Base-by-base conservation (phyloP, 129 eudicot species). In the Erigeron canadensis region DNA sequence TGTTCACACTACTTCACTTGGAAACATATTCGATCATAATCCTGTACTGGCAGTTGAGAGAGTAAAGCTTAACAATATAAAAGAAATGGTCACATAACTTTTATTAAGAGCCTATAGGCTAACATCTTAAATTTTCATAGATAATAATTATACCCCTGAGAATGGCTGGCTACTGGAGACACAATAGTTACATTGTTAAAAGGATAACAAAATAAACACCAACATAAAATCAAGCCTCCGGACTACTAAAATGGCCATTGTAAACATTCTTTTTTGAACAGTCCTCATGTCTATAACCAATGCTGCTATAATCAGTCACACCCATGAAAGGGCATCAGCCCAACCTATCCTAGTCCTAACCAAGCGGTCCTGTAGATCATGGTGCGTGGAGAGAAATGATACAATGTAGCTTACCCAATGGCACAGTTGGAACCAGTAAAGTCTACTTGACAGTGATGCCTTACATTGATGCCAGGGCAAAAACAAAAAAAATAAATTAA, bases 371-470 rank as follows among this genome's bases (percentile, higher is more conserved):
- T 5, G 28, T 65, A 51, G 53, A 65, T 53, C 70, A 38, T 65
- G 54, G 55, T 65, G 38, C 6, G 54, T 53, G 18, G 54, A 15
- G 7, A n/a, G 43, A 65, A 65, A 56, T 11, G 17, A n/a, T 1
- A 18, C 22, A 56, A 56, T 56, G 62, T 19, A 56, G 22, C 62
- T 56, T 56, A 19, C 62, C 19, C 38, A 10, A 7, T 56, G 62
- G 23, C 62, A 56, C 56, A n/a, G 64, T 70, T 42, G 11, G 47
- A 72, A 63, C 40, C 21, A 73, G 63, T 51, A 71, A 57, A 72
- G 58, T 72, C 44, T 68, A 72, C 69, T 59, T 76, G 75, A 67
- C 55, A 75, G 54, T 75, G 64, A 54, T 74, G 71, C 79, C 58
- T 67, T 67, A 56, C 80, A 75, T 57, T 75, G 56, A 67, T 43